Evolutionary conservation across 208 protist genomes (phyloP).

Genomic region (Acanthamoeba lenticulata): DNA sequence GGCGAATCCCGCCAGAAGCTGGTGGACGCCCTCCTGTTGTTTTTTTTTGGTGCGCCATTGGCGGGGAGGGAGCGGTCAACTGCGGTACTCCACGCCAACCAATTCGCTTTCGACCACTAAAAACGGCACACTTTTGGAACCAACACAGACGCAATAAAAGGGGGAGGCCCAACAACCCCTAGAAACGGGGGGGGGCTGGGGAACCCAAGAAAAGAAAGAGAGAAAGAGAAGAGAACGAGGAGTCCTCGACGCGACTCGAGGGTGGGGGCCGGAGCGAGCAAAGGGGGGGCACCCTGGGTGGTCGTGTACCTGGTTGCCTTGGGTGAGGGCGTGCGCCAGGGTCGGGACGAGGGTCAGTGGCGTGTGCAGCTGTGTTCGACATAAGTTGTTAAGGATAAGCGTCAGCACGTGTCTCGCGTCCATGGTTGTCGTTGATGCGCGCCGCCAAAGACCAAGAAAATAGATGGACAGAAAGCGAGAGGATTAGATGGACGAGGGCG

Average conservation of each 20-base stretch:
- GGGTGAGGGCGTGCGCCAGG: neutral
- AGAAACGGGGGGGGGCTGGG: neutral
- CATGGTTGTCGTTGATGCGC: neutral
- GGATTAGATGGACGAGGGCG: neutral
- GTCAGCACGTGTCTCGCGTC: neutral
- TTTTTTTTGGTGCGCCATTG: neutral
- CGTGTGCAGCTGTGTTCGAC: neutral
- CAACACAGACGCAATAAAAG: neutral
- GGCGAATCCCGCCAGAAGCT: neutral
- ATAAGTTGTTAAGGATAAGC: neutral
- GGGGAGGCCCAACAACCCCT: neutral
- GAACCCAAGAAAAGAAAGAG: neutral
- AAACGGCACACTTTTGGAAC: too few relatives aligned
- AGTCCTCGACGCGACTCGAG: neutral
- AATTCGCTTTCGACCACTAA: too few relatives aligned
- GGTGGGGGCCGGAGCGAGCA: neutral
- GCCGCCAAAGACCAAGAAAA: neutral
- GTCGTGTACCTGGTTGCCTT: neutral
- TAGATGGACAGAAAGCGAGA: neutral
- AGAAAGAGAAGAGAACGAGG: neutral
- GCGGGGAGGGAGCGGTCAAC: too few relatives aligned
- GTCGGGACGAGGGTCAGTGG: neutral
- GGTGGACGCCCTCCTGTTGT: neutral
- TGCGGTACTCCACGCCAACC: too few relatives aligned
- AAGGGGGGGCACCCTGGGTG: neutral